Conservation (phyloP, 225 moss, liverwort and hornwort species). For the Bryum argenteum region DNA sequence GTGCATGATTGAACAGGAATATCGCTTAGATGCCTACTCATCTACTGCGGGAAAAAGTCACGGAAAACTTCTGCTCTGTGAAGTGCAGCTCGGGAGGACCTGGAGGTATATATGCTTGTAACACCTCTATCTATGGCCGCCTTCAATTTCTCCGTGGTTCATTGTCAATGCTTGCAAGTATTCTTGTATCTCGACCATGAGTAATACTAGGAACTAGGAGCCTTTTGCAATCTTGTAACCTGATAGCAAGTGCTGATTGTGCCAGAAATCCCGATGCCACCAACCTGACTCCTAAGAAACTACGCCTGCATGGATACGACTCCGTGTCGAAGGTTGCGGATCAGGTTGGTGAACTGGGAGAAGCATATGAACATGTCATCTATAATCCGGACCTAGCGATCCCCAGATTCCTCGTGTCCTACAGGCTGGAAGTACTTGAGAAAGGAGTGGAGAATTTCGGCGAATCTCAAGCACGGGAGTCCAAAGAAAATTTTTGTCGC, state of each 20-base stretch:
- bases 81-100: constrained; percentile 50
- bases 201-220: too few species aligned
- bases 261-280: too few species aligned
- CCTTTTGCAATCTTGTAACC: too few species aligned
- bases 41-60: constrained; percentile 22
- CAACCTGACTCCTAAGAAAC: too few species aligned
- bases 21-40: constrained; percentile 38
- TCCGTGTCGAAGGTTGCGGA: constrained; percentile 35
- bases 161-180: too few species aligned
- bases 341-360: not conserved
- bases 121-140: not conserved
- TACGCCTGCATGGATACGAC: constrained; percentile 21
- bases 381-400: constrained; percentile 35
- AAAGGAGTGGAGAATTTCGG: constrained; percentile 27
- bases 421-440: constrained; percentile 17
- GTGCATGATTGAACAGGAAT: constrained; percentile 28
- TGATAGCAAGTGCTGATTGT: too few species aligned
- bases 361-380: constrained; percentile 26
- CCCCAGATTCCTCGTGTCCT: constrained; percentile 43
- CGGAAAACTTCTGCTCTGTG: constrained; percentile 34
- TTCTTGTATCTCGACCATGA: too few species aligned
- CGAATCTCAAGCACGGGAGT: not conserved
- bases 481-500: constrained; percentile 31
- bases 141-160: not conserved
- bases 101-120: constrained; percentile 36